Conservation (phyloP, 2,329 filamentous ascomycete species). For the Ophiostoma australiae region DNA sequence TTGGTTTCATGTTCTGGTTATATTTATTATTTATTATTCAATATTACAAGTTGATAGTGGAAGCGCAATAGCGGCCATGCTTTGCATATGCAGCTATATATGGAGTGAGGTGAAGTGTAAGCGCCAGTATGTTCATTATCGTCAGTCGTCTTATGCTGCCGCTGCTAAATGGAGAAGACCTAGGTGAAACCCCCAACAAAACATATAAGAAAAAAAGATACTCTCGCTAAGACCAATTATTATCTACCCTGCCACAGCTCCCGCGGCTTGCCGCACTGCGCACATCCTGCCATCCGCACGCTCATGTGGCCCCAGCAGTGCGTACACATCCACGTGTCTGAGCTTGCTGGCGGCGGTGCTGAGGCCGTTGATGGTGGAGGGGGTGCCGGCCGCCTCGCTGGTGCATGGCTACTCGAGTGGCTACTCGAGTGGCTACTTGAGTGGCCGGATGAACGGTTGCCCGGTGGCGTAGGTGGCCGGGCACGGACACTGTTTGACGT, state of each 20-base stretch:
- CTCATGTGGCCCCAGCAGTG: slow-evolving; percentile 50
- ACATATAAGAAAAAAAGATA: not conserved
- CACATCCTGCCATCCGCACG: slow-evolving; percentile 54
- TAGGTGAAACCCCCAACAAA: not conserved
- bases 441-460: not conserved
- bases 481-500: slow-evolving; percentile 14
- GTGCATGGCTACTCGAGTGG: not conserved
- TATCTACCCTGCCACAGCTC: slow-evolving; percentile 30
- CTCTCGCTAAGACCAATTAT: not conserved
- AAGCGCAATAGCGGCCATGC: not conserved
- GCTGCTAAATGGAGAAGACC: not conserved
- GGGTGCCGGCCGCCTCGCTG: not conserved
- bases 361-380: not conserved
- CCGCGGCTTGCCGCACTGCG: slow-evolving; percentile 52
- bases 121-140: not conserved
- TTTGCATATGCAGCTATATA: not conserved
- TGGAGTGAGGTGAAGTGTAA: not conserved
- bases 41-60: not conserved
- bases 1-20: not conserved
- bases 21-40: not conserved
- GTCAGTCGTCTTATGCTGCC: not conserved
- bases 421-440: not conserved
- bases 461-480: slow-evolving; percentile 8
- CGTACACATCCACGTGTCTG: slow-evolving; percentile 45
- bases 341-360: not conserved